Conservation (phyloP, 2,329 filamentous ascomycete genomes). For the Cercospora zeina region DNA sequence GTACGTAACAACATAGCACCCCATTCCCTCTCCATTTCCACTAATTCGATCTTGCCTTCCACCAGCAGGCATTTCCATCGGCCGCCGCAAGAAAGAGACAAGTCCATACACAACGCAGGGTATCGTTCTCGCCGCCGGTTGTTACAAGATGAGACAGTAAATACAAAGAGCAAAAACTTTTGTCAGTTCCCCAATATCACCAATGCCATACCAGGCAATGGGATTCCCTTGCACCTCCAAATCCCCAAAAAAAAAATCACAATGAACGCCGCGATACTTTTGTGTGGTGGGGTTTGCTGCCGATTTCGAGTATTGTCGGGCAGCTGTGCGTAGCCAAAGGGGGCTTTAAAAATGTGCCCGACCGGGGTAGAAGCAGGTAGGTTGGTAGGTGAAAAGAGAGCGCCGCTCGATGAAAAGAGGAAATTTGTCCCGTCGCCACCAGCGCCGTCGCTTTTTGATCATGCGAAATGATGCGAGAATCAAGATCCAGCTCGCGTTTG, state of each 20-base stretch:
- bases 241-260: not conserved
- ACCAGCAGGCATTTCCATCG: slow-evolving; percentile 23
- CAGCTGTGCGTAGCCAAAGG: slow-evolving; percentile 7
- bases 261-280: slow-evolving; percentile 17
- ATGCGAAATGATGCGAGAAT: slow-evolving; percentile 27
- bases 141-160: slow-evolving; percentile 18
- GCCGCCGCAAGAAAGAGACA: slow-evolving; percentile 14
- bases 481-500: slow-evolving; percentile 29
- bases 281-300: slow-evolving; percentile 13
- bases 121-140: slow-evolving; percentile 25
- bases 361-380: not conserved
- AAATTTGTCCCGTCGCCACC: slow-evolving; percentile 10
- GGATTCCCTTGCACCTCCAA: not conserved
- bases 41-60: slow-evolving; percentile 12
- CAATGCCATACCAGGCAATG: slow-evolving; percentile 10
- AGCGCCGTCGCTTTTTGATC: slow-evolving; percentile 31
- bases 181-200: not conserved
- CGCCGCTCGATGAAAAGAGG: not conserved
- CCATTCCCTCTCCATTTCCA: not conserved
- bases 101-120: slow-evolving; percentile 7
- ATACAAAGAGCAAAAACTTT: slow-evolving; percentile 12
- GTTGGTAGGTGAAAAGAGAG: not conserved
- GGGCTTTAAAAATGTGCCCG: not conserved
- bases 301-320: slow-evolving; percentile 12
- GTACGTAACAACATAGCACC: not conserved